Base-by-base conservation (phyloP, 371 early-diverging fungal genomes). In the Mucor velutinosus region DNA sequence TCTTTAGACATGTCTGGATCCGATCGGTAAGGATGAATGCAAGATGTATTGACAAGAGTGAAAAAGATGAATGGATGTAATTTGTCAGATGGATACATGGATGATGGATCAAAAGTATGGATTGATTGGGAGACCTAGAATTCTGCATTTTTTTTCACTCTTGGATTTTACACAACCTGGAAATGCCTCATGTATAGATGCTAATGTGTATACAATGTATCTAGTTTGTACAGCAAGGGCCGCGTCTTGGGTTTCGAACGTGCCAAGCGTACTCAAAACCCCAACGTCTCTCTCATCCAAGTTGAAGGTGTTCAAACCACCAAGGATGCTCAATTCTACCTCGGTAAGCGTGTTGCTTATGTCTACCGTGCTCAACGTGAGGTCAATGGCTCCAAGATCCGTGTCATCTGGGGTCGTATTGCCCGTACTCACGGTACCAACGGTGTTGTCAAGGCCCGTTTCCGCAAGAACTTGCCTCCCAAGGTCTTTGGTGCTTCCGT, bases 361-460 rank as follows among this genome's bases (percentile, higher is more conserved):
- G 87, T 92, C 78, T 94, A 94, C 88, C 89, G 90, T 69, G 94
- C 94, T 74, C 92, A 94, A 87, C 90, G 91, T 71, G 89, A 91
- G 75, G 89, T 91, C 73, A 92, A 95, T 83, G 97, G 96, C 73
- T 88, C 92, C 85, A 89, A 92, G 83, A 85, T 95, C 85, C 92
- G 97, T 78, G 92, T 92, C 79, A 95, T 97, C 87, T 98, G 97
- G 97, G 98, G 98, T 72, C 91, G 93, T 67, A 84, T 97, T 81
- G 92, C 94, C 77, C 92, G 97, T 76, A 67, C 93, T 74, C 97
- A 98, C 86, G 97, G 98, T 75, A 95, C 92, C 67, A 71, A 62
- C 60, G 97, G 97, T 71, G 92, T 90, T 59, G 98, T 97, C 76
- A 90, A 94, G 78, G 98, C 97, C 67, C 93, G 91, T 83, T 97